Base-by-base conservation (phyloP, 768 basidiomycete genomes). In the Hygrocybe punicea region DNA sequence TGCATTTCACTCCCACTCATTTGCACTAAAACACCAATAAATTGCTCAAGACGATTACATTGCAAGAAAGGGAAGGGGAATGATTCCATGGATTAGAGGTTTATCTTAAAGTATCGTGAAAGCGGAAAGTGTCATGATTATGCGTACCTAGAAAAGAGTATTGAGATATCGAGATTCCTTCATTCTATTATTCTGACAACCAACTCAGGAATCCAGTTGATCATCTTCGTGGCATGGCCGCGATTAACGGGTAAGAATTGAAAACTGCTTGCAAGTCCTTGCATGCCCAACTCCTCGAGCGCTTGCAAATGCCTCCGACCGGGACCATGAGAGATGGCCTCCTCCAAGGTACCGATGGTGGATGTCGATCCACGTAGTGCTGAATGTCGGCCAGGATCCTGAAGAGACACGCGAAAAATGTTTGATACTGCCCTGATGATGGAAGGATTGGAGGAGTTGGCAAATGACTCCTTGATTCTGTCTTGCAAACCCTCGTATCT, bases 401-500 rank as follows among this genome's bases (percentile, higher is more conserved):
- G 78, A 58, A 86, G 75, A 7, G 87, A 81, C 29, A 87, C 76
- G 16, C 85, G 82, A 76, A 90, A 91, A 53, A 93, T 82, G 58
- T 78, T 84, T n/a, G 89, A 87, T 25, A 84, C 86, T 10, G 85
- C 80, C 39, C 79, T 79, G 57, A 92, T 82, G 63, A 92, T 86
- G 2, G 76, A 73, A 10, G 89, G 76, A 60, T 89, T 92, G 14
- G 86, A 84, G 3, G 86, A 84, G 56, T 80, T 85, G 16, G 85
- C 79, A 63, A 92, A 86, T 0, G 82, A 78, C 19, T 87, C 86
- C 62, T 82, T 84, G 65, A 93, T 83, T 58, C 82, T 83, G 56
- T 91, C 89, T 67, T 89, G 84, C 53, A 93, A 63, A 51, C 80
- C 80, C 40, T 92, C 90, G 60, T 89, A 92, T 16, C 91, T 93